Base-by-base conservation (phyloP, 441 rosid genomes). In the Pelargonium australe region DNA sequence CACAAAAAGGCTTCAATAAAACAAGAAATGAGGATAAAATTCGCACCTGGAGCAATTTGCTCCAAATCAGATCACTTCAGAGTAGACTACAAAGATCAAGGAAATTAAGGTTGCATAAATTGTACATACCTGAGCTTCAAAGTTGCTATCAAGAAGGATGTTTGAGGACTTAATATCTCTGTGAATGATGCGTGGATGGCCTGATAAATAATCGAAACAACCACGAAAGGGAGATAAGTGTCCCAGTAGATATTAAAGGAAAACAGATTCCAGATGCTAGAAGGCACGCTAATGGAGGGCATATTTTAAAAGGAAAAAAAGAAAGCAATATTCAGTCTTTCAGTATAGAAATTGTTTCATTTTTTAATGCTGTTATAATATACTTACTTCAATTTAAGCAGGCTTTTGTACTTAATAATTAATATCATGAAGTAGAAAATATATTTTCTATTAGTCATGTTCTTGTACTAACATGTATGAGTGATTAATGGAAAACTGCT, bases 151-250 rank as follows among this genome's bases (percentile, higher is more conserved):
- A 73, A 95, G 75, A 73, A 95, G 99, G 80, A 95, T 95, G 83
- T 95, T 95, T 44, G 97, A 85, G 66, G 97, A 91, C 81, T 95
- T 95, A 76, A 95, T 95, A 79, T 91, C 99, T 75, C 99, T 83
- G 79, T 94, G 99, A 75, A 94, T 87, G 64, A 94, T 80, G 61
- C 95, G 96, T 70, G 99, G 99, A 82, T 86, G 88, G 64, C 99
- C 99, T 91, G 80, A n/a, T 4, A 14, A 14, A 53, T 53, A 53
- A 14, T 14, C 0, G 60, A 53, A 51, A 75, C 62, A 67, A 31
- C 68, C 47, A 53, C 23, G 1, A 9, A 76, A 41, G 10, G 70
- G 51, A 70, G 14, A 63, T 45, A 51, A 34, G 69, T 17, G 28
- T 37, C 11, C 20, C n/a, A 25, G n/a, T 2, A 19, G n/a, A 13